Evolutionary conservation across 805 yeast genomes (phyloP).

Genomic region (Metschnikowia sp.): DNA sequence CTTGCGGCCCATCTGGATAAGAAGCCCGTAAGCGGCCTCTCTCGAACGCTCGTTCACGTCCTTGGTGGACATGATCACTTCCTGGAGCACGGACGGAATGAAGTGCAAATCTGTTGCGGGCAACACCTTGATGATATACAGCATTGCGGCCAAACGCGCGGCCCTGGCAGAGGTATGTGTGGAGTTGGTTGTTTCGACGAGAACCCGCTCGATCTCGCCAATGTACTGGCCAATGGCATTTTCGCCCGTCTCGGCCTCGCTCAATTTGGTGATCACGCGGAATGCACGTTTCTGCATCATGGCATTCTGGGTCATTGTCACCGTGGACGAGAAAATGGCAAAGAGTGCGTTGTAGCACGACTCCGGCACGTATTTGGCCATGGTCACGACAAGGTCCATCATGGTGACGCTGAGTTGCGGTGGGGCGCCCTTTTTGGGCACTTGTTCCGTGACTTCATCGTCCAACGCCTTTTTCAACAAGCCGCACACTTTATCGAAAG

Average conservation of each 20-base stretch:
- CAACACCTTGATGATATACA: slow-evolving; percentile 54
- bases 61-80: slow-evolving; percentile 85
- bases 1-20: slow-evolving; percentile 75
- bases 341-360: slow-evolving; percentile 70
- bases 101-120: slow-evolving; percentile 68
- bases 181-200: slow-evolving; percentile 54
- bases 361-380: slow-evolving; percentile 79
- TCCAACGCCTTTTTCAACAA: slow-evolving; percentile 73
- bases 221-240: slow-evolving; percentile 51
- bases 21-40: slow-evolving; percentile 68
- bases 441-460: slow-evolving; percentile 25
- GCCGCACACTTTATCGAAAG: slow-evolving; percentile 84
- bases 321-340: slow-evolving; percentile 71
- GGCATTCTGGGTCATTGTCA: slow-evolving; percentile 50
- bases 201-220: slow-evolving; percentile 54
- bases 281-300: slow-evolving; percentile 87
- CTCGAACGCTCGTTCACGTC: slow-evolving; percentile 92
- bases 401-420: slow-evolving; percentile 72
- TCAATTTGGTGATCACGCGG: slow-evolving; percentile 66
- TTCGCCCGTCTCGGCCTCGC: slow-evolving; percentile 66
- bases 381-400: slow-evolving; percentile 85
- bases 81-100: slow-evolving; percentile 80
- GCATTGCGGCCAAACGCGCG: slow-evolving; percentile 68
- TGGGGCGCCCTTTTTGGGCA: slow-evolving; percentile 27
- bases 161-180: slow-evolving; percentile 77